Evolutionary conservation across 371 early-diverging fungal genomes (phyloP), one percentile per base, ranked within the genome.

Genomic region (Mucor plumbeus): DNA sequence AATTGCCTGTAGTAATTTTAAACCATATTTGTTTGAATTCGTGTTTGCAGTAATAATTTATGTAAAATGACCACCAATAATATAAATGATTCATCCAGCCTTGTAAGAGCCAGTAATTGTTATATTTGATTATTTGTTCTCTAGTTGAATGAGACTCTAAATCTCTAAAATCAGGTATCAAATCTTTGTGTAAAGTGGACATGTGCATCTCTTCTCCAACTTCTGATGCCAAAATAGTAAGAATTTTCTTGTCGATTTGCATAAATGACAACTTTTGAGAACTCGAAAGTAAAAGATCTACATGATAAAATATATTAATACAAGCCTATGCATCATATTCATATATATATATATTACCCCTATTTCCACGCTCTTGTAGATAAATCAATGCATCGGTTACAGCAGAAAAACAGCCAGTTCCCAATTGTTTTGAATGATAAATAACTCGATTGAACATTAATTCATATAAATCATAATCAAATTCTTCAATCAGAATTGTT

Each of bases 381-480:
- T 43, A 56, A 13, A 67, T 6, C 6, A 67, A 21, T 13, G 48
- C 43, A 17, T 61, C 68, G 4, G 43, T 43, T 3, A 67, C 7
- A 2, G 62, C 56, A 35, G 68, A 67, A 13, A 62, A 36, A 31
- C 39, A 53, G 1, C 68, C 68, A 6, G 57, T 44, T 21, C 68
- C 57, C 3, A 60, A 7, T 36, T 55, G 36, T 38, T 47, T 44
- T 5, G 68, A 61, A 47, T 67, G 62, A 4, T 26, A 54, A 5
- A 67, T 11, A 8, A 67, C 44, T 10, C 68, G 56, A 19, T 67
- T 67, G 21, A 67, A 67, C 35, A 67, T 7, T n/a, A 61, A n/a
- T 5, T 61, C 19, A 10, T 53, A 67, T 5, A 67, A 14, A 47
- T 67, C 48, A 10, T 67, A 54, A 7, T 41, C 34, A 13, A 44